A percentile compares a stretch with the other conserved stretches of the same genome.
phyloP scores from a whole-genome alignment of 257 asterid genomes.

The Cruciata laevipes region DNA sequence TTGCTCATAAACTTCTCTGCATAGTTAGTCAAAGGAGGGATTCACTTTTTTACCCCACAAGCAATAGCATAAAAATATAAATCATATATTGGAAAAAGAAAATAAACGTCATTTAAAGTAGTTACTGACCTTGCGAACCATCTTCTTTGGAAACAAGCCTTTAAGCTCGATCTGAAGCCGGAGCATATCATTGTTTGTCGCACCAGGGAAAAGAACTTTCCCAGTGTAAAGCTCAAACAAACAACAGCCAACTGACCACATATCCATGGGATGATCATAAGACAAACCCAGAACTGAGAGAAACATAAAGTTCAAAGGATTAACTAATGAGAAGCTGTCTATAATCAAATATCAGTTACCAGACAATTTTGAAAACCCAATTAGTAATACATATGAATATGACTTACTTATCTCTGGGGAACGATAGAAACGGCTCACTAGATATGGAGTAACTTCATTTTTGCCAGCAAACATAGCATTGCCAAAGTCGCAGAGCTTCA shows the following conservation, averaged over 20 bases:
- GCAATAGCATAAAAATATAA: neutral
- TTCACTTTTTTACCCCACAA: neutral
- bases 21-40: neutral
- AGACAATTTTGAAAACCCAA: constrained; percentile 5
- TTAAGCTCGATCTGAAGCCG: constrained; percentile 97
- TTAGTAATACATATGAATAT: neutral
- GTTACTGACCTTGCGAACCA: constrained; percentile 81
- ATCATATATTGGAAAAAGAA: too few species aligned
- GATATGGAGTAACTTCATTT: constrained; percentile 96
- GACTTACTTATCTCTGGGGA: constrained; percentile 96
- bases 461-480: constrained; percentile 99
- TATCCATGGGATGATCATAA: constrained; percentile 95
- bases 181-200: constrained; percentile 94
- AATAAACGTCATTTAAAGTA: neutral
- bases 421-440: constrained; percentile 99
- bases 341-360: neutral
- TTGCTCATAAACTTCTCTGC: neutral
- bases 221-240: constrained; percentile 94
- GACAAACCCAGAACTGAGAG: constrained; percentile 78
- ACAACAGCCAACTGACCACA: constrained; percentile 99
- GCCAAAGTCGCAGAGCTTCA: constrained; percentile 97
- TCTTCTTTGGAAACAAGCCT: constrained; percentile 92
- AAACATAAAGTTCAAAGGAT: constrained; percentile 13
- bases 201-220: constrained; percentile 90
- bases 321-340: constrained; percentile 1